These are phyloP conservation scores for Yamadazyma olivae DNA, from an alignment of 805 yeast species.

Conservation along the genomic window DNA sequence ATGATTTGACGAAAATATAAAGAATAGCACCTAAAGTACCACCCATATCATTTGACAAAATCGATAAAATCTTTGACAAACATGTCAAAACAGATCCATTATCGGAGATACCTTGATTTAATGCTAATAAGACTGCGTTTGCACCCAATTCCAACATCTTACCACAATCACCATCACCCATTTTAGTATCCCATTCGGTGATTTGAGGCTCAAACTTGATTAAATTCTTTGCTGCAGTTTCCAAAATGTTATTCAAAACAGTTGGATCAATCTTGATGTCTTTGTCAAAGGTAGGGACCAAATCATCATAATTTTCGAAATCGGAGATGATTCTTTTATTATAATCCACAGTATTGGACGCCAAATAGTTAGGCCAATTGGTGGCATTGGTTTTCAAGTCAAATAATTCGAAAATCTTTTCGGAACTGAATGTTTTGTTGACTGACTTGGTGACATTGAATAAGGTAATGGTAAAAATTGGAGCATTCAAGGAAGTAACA, in stretches of 20 bases:
- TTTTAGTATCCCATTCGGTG: conserved; percentile 39
- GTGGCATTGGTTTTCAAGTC: conserved; percentile 28
- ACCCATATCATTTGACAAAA: conserved; percentile 35
- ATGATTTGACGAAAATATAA: conserved; percentile 27
- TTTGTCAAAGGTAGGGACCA: conserved; percentile 3
- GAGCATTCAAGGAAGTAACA: conserved; percentile 36
- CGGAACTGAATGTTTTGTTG: conserved; percentile 14
- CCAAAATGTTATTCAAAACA: conserved; percentile 10
- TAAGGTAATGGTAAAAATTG: conserved; percentile 32
- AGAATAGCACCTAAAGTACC: conserved; percentile 38
- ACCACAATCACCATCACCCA: conserved; percentile 47
- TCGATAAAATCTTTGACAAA: conserved; percentile 21
- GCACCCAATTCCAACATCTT: conserved; percentile 34
- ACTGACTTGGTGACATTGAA: conserved; percentile 30
- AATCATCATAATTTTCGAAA: conserved; percentile 23
- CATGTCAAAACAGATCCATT: conserved; percentile 22
- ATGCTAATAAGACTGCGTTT: conserved; percentile 20
- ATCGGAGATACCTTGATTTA: conserved; percentile 18
- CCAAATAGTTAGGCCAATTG: conserved; percentile 25
- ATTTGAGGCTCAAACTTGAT: conserved; percentile 31
- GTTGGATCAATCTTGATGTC: conserved; percentile 20
- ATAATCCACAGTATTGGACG: conserved; percentile 15
- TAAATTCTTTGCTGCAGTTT: conserved; percentile 24
- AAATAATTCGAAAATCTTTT: conserved; percentile 23
- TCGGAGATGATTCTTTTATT: conserved; percentile 20